Base-by-base conservation (phyloP, 192 early-diverging fungal genomes). In the Kappamyces sp. region DNA sequence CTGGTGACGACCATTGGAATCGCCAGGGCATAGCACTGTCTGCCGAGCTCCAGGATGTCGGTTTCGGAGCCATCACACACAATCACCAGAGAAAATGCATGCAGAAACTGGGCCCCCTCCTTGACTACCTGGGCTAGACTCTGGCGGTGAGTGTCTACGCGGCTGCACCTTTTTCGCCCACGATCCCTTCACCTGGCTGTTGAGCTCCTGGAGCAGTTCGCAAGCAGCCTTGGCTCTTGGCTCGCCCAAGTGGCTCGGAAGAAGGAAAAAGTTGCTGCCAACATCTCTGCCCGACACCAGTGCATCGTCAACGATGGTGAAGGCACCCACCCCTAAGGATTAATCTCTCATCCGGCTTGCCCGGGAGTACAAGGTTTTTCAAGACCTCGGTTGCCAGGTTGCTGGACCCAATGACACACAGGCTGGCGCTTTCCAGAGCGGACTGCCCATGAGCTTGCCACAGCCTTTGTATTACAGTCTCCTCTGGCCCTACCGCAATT, bases 281-380 rank as follows among this genome's bases (percentile, higher is more conserved):
- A 86, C 71, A 54, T 94, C 93, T 30, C 71, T 53, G 32, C 79
- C 79, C 4, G 72, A 67, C 3, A 94, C 89, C 2, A 57, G 46
- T 38, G 73, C 71, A 45, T 66, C 79, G 61, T 99, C 96, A 2
- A 95, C 77, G 9, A 99, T 72, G 0, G 89, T 87, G 64, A 94
- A 91, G 30, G 79, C 70, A 30, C 93, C 94, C 64, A 97, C 87
- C 5, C 88, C 95, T 98, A 38, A 1, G 65, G 33, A 45, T n/a
- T 31, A 53, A 7, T 43, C 12, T 34, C 11, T 60, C 35, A 11
- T 35, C 12, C 14, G 36, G 40, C 57, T 64, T 79, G 88, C 95
- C 96, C 66, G 96, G 94, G 50, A 99, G 77, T 48, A 97, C 83
- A 31, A 99, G 77, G 65, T 99, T 95, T 68, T 99, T 99, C 42